Percentiles rank a stretch among this genome's conserved stretches.
Conservation (phyloP, 306 rosid species). For the Medicago lupulina region DNA sequence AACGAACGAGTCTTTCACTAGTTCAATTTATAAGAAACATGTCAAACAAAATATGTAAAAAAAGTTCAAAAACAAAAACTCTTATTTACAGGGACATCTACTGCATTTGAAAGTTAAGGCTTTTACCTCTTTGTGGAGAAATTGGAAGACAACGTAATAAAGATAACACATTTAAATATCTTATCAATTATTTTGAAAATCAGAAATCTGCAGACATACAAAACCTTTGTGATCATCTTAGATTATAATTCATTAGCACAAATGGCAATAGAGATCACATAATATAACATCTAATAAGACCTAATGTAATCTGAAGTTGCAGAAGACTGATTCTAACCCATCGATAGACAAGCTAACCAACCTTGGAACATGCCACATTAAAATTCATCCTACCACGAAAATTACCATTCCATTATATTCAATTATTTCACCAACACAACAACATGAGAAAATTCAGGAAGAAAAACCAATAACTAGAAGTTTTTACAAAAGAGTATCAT, state of each 20-base stretch:
- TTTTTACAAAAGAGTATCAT: no score
- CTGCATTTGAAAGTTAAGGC: background rate
- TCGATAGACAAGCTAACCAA: constrained; percentile 33
- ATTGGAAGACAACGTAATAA: constrained; percentile 6
- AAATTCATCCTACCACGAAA: constrained; percentile 30
- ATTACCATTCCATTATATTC: background rate
- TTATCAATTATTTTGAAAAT: constrained; percentile 28
- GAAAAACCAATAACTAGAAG: background rate
- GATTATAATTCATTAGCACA: constrained; percentile 31
- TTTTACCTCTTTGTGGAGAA: background rate
- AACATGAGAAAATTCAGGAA: constrained; percentile 5
- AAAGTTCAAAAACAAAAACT: no score
- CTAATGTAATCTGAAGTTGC: background rate
- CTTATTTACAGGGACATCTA: background rate
- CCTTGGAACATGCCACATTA: constrained; percentile 18
- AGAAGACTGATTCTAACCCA: constrained; percentile 28
- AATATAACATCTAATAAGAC: constrained; percentile 31
- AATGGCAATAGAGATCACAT: constrained; percentile 28
- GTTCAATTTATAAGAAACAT: no score
- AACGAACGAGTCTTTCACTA: no score
- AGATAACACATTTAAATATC: constrained; percentile 28
- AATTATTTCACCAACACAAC: constrained; percentile 6
- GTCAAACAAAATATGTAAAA: no score
- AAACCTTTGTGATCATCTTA: constrained; percentile 20
- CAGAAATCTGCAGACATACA: background rate